Evolutionary conservation across 257 asterid species (phyloP), one percentile per base, ranked within the genome.

Genomic region (Jasminum sambac): DNA sequence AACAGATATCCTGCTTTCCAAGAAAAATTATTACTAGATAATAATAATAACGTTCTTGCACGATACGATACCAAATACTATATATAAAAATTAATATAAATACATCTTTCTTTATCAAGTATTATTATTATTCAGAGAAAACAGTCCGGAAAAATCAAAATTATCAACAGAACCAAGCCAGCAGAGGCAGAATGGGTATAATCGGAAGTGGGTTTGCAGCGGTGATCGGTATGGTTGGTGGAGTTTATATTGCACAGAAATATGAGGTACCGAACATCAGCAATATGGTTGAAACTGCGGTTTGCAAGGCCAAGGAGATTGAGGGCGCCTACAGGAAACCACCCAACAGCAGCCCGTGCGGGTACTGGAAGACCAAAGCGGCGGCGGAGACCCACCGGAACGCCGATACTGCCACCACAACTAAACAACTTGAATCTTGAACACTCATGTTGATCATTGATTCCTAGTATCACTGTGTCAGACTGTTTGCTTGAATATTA

Each of bases 241-340:
- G 74, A 68, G 68, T 71, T 5, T 75, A 68, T 59, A 39, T 75
- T 39, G 79, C 79, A n/a, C 79, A 75, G 67, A 68, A 75, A 21
- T 68, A 75, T 63, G 48, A 68, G 6, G 48, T 75, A 11, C 79
- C 74, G 4, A 75, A 68, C 24, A 38, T 75, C 59, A 59, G 43
- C 46, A 73, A 62, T 7, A 9, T 61, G 52, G 25, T 64, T n/a
- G 63, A 60, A 63, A 50, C 59, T 36, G 67, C 61, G 5, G 24
- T 72, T 8, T 3, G 19, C 24, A 69, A 58, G 70, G 78, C 71
- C 26, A 73, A 73, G 70, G 24, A 1, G 48, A n/a, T 13, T 26
- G 72, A 66, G 30, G 63, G 59, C 72, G 66, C 71, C 39, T n/a
- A 66, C 17, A 52, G 72, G 61, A 69, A 52, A 23, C 52, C 73